Conservation (phyloP, 2,329 filamentous ascomycete species). For the Chrysosporium queenslandicum region DNA sequence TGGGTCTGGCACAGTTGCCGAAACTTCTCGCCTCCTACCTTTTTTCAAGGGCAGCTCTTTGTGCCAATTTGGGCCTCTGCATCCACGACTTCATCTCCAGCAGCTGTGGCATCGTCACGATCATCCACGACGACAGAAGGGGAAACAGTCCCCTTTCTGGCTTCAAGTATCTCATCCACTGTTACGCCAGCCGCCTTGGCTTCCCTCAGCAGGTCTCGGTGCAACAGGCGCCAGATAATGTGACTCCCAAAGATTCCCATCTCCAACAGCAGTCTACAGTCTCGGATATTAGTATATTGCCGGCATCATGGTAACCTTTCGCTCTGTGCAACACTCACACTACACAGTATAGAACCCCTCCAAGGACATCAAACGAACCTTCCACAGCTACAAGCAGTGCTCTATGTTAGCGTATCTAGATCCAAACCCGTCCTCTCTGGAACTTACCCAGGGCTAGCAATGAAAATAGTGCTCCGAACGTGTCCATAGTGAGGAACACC, state of each 20-base stretch:
- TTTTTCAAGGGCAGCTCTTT: no score
- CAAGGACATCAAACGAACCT: conserved; percentile 51
- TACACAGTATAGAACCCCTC: conserved; percentile 51
- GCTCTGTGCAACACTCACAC: conserved; percentile 39
- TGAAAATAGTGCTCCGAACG: conserved; percentile 52
- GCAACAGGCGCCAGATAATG: conserved; percentile 49
- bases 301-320: not conserved
- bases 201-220: conserved; percentile 43
- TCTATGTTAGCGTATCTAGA: conserved; percentile 15
- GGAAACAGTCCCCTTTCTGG: not conserved
- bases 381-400: conserved; percentile 42
- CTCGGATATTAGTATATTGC: not conserved
- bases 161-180: conserved; percentile 40
- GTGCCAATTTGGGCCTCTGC: no score
- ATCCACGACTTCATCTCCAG: no score
- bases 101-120: no score
- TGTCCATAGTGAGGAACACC: conserved; percentile 52
- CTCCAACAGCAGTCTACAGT: conserved; percentile 46
- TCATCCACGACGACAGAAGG: not conserved
- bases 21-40: no score
- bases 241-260: conserved; percentile 52
- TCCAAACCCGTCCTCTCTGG: not conserved
- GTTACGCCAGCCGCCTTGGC: conserved; percentile 43
- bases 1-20: no score
- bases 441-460: conserved; percentile 49